Base-by-base conservation (phyloP, 495 filamentous ascomycete species). In the Trichoderma parareesei region DNA sequence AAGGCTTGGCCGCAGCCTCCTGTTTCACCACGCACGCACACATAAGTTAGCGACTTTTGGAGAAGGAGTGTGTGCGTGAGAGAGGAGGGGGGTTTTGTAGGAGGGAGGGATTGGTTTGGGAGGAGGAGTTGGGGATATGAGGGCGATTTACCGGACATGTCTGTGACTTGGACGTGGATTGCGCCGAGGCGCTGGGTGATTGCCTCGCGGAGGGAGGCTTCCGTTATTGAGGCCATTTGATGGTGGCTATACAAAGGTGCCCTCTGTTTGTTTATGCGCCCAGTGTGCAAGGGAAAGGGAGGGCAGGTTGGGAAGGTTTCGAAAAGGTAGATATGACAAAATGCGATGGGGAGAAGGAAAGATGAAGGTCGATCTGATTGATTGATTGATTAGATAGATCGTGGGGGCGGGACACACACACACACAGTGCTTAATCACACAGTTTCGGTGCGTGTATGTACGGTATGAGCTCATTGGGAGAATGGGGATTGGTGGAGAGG, bases 1-100 rank as follows among this genome's bases (percentile, higher is more conserved):
- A 93, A 97, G 69, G 94, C 90, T 77, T 97, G 93, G 62, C 94
- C 95, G 74, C 95, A 98, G 69, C 94, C 95, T 69, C 91, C 92
- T 95, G 68, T 27, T 27, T 27, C 1, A 27, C 27, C 27, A n/a
- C n/a, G n/a, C n/a, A n/a, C n/a, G n/a, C 27, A 27, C 27, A 27
- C 27, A 27, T 27, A 27, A 2, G 33, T 70, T 65, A 62, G n/a
- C 38, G 63, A 38, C 10, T 57, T 37, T 37, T 60, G 40, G 46
- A 35, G 41, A 65, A 46, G 41, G 43, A 46, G 55, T 16, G 18
- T 37, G 43, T 10, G 38, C 38, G n/a, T 65, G 55, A 40, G 37
- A n/a, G 57, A 10, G 37, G 37, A 33, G 65, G 53, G 59, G 44
- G 63, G 60, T 33, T 38, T 38, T 57, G 38, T 27, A 18, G 38